Conservation (phyloP, 148 eudicot genomes). For the Euryodendron excelsum region DNA sequence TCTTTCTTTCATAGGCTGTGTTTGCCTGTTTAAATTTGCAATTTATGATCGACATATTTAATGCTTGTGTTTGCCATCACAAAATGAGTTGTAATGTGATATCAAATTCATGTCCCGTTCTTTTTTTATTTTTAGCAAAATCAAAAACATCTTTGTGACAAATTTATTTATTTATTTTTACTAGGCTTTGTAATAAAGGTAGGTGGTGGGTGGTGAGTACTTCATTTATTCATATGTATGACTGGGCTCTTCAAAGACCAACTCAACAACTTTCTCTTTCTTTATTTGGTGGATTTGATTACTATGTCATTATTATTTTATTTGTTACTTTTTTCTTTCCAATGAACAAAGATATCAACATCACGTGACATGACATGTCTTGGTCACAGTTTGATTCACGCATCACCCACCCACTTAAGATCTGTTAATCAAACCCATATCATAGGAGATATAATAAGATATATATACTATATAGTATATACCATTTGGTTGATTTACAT, state of each 20-base stretch:
- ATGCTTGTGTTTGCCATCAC: too few relatives aligned
- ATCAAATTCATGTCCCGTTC: too few relatives aligned
- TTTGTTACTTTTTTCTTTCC: background rate
- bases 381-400: background rate
- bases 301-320: background rate
- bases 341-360: background rate
- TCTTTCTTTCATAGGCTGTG: too few relatives aligned
- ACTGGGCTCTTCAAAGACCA: background rate
- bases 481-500: too few relatives aligned
- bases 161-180: too few relatives aligned
- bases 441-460: background rate
- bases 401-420: background rate
- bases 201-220: constrained; percentile 6
- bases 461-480: too few relatives aligned
- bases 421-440: background rate
- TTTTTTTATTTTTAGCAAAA: too few relatives aligned
- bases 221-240: background rate
- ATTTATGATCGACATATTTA: too few relatives aligned
- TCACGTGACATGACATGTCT: constrained; percentile 8
- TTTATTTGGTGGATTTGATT: background rate
- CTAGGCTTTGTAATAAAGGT: background rate
- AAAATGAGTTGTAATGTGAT: too few relatives aligned
- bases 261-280: background rate
- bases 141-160: too few relatives aligned
- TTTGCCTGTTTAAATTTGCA: too few relatives aligned